A percentile compares a stretch with the other conserved stretches of the same genome.
Evolutionary conservation across 768 basidiomycete genomes (phyloP).

Genomic region (Boletellus sp.): DNA sequence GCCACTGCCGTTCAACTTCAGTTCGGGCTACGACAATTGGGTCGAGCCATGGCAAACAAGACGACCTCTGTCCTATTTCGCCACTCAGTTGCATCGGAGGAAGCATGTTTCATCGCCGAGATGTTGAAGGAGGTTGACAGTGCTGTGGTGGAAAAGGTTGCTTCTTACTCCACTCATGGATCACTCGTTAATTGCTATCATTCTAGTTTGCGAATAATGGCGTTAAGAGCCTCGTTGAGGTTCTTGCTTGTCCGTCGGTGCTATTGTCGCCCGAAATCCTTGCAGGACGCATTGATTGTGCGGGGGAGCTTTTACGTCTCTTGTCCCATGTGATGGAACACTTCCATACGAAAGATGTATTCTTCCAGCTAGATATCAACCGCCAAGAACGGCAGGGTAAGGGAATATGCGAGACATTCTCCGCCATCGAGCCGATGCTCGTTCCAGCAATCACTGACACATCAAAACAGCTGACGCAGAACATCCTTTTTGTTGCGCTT

Average conservation of each 20-base stretch:
- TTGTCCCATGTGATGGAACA: slow-evolving; percentile 67
- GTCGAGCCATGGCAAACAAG: slow-evolving; percentile 59
- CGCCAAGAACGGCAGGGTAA: slow-evolving; percentile 55
- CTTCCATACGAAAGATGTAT: slow-evolving; percentile 46
- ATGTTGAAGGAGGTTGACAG: slow-evolving; percentile 69
- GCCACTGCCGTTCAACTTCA: slow-evolving; percentile 79
- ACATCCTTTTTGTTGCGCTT: slow-evolving; percentile 56
- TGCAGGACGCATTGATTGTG: slow-evolving; percentile 44
- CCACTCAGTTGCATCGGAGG: slow-evolving; percentile 70
- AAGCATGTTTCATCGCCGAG: slow-evolving; percentile 81
- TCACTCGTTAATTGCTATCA: not conserved
- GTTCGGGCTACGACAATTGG: slow-evolving; percentile 69
- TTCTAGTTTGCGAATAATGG: slow-evolving; percentile 73
- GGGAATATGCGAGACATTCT: slow-evolving; percentile 46
- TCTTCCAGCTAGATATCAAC: slow-evolving; percentile 46
- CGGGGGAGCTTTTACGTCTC: slow-evolving; percentile 67
- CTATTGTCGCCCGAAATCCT: slow-evolving; percentile 28
- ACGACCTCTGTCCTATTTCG: slow-evolving; percentile 66
- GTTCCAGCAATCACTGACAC: slow-evolving; percentile 18
- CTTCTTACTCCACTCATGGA: not conserved
- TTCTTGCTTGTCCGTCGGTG: slow-evolving; percentile 38
- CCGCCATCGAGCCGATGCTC: slow-evolving; percentile 37
- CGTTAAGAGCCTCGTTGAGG: slow-evolving; percentile 57
- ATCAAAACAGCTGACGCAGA: slow-evolving; percentile 34
- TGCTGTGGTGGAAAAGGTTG: slow-evolving; percentile 65